A percentile compares a stretch with the other conserved stretches of the same genome.
Evolutionary conservation across 1,139 yeast genomes (phyloP).

Genomic region (Meyerozyma athensensis): DNA sequence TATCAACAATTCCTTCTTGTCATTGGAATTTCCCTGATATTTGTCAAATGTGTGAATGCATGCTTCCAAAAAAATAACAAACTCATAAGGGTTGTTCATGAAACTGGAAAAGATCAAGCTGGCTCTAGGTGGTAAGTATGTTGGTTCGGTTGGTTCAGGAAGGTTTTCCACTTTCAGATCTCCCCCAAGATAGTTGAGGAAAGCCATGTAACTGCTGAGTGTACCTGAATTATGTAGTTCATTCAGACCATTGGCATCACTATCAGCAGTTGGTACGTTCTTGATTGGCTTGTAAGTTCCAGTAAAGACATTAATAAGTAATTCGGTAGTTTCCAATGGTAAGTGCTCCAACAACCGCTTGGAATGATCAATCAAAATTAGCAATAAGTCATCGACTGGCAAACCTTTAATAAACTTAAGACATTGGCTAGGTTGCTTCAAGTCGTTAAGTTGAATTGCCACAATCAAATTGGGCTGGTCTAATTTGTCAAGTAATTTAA

Average conservation of each 20-base stretch:
- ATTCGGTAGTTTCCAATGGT: conserved; percentile 79
- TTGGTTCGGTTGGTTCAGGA: conserved; percentile 38
- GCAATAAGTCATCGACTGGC: conserved; percentile 71
- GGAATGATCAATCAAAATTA: conserved; percentile 66
- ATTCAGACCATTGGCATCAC: conserved; percentile 8
- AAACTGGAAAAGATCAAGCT: conserved; percentile 83
- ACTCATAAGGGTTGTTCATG: conserved; percentile 77
- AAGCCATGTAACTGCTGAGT: conserved; percentile 67
- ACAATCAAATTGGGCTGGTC: conserved; percentile 76
- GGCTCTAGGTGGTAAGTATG: conserved; percentile 91
- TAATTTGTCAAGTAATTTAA: conserved; percentile 62
- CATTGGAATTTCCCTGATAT: conserved; percentile 68
- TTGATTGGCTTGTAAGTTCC: conserved; percentile 62
- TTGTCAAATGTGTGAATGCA: conserved; percentile 75
- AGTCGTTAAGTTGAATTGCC: conserved; percentile 66
- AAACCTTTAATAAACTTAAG: conserved; percentile 65
- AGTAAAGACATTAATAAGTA: conserved; percentile 82
- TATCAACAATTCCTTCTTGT: conserved; percentile 65
- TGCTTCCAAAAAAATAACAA: conserved; percentile 92
- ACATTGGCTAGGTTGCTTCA: conserved; percentile 59
- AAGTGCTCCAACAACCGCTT: conserved; percentile 57
- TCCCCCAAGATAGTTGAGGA: conserved; percentile 54
- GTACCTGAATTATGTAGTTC: conserved; percentile 13
- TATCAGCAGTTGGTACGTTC: conserved; percentile 7
- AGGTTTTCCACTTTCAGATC: conserved; percentile 9